Base-by-base conservation (phyloP, 306 rosid species). In the Prosopis cineraria region DNA sequence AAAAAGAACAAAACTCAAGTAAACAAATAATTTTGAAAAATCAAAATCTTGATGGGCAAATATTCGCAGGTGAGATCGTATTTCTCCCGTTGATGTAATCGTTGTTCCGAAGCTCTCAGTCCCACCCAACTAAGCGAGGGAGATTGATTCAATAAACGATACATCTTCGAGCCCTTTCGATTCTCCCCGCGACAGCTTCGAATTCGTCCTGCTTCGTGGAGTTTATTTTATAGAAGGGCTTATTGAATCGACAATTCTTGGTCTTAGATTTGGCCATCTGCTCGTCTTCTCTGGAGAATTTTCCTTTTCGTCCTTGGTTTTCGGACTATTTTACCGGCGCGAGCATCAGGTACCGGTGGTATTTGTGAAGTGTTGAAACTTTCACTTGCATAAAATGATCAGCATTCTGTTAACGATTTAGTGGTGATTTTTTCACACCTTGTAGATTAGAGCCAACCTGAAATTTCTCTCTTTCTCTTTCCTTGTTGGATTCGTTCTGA, bases 311-410 rank as follows among this genome's bases (percentile, higher is more conserved):
- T 70, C 40, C 48, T 75, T 58, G 41, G 45, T 85, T 48, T 11
- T 31, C 75, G 59, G 70, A 79, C 55, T 81, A 69, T 76, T 20
- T 79, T 75, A 9, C 52, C 45, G 69, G 39, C 24, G 64, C 13
- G 19, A 30, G 68, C 30, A 74, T 48, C 73, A 45, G 39, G 55
- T 69, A 53, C 63, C 79, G 34, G 81, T 75, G 88, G 88, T 85
- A 85, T 79, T 72, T 29, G 10, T 22, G 65, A 81, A 85, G 82
- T 81, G 50, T 81, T 30, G 43, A 17, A 16, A 4, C 25, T 69
- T 45, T 16, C 37, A 17, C 16, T 48, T 20, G 20, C 36, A 10
- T 48, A n/a, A 33, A 52, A 52, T 50, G 10, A 1, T 72, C 41
- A 5, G 10, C 10, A 8, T 5, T 6, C 20, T 30, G 6, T 70